These are phyloP conservation scores for Dorcoceras hygrometricum DNA, from an alignment of 257 asterid species.

Conservation along the genomic window DNA sequence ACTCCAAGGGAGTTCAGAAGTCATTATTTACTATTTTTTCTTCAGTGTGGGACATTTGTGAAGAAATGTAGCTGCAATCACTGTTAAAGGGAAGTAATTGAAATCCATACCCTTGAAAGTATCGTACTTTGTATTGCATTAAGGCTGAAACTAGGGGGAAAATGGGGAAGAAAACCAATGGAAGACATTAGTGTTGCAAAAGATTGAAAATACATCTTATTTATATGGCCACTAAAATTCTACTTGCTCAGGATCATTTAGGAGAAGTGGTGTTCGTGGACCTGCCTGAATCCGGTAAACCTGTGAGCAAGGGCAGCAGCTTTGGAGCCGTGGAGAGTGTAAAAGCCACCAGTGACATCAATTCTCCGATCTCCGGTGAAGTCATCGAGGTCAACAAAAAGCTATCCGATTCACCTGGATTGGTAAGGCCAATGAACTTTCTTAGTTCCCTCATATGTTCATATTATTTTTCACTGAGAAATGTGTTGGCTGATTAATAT, in stretches of 20 bases:
- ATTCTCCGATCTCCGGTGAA: conserved; percentile 91
- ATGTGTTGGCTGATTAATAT: too few species aligned
- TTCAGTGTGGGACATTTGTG: too few species aligned
- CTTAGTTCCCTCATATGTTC: too few species aligned
- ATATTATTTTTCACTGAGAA: too few species aligned
- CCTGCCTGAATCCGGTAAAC: conserved; percentile 61
- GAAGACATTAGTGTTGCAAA: not conserved
- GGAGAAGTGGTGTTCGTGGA: conserved; percentile 95
- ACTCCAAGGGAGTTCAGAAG: too few species aligned
- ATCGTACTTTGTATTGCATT: too few species aligned
- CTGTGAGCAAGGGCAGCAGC: conserved; percentile 41
- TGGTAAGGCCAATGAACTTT: conserved; percentile 39
- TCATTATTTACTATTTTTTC: too few species aligned
- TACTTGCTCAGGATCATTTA: conserved; percentile 59
- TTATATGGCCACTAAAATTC: not conserved
- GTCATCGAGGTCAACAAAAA: conserved; percentile 69
- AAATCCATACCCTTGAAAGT: too few species aligned
- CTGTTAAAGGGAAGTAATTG: not conserved
- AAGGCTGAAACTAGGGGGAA: too few species aligned
- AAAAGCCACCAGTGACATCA: conserved; percentile 80
- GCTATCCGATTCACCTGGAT: conserved; percentile 62
- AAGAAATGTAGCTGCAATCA: not conserved
- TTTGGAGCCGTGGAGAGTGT: conserved; percentile 93
- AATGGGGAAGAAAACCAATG: too few species aligned
- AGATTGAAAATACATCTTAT: too few species aligned